Evolutionary conservation across 2,329 filamentous ascomycete species (phyloP).

Genomic region (Tetracladium maxilliforme): DNA sequence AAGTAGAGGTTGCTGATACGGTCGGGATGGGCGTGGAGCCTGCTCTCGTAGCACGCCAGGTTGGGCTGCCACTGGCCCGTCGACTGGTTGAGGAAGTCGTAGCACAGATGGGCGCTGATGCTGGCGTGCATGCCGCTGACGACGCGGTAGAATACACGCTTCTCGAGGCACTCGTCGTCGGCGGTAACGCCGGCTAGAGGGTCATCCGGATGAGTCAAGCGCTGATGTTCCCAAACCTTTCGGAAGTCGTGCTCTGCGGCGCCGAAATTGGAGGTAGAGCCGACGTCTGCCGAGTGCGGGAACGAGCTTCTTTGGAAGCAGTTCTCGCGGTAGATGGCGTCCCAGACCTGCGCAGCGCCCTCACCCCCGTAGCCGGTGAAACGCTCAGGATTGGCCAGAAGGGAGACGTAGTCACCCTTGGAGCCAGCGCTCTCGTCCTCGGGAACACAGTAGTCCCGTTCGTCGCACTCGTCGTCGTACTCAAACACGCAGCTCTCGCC

Average conservation of each 20-base stretch:
- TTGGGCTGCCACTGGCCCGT: slow-evolving; percentile 92
- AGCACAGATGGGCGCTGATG: slow-evolving; percentile 91
- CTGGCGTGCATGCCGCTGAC: slow-evolving; percentile 97
- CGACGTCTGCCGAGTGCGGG: slow-evolving; percentile 40
- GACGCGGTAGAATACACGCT: slow-evolving; percentile 94
- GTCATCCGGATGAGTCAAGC: no score
- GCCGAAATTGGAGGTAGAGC: slow-evolving; percentile 18
- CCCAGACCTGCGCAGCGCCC: slow-evolving; percentile 82
- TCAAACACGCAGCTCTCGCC: slow-evolving; percentile 95
- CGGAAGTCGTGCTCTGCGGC: slow-evolving; percentile 43
- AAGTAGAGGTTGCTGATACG: slow-evolving; percentile 97
- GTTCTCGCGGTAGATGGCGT: slow-evolving; percentile 93
- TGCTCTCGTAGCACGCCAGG: slow-evolving; percentile 69
- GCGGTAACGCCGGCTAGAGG: slow-evolving; percentile 32
- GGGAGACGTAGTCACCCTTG: slow-evolving; percentile 92
- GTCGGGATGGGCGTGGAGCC: slow-evolving; percentile 76
- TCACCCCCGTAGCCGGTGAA: slow-evolving; percentile 89
- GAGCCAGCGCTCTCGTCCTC: slow-evolving; percentile 78
- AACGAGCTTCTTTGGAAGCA: slow-evolving; percentile 68
- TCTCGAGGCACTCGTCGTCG: slow-evolving; percentile 90
- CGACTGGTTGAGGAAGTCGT: slow-evolving; percentile 89
- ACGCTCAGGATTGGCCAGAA: slow-evolving; percentile 84
- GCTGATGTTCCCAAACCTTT: slow-evolving; percentile 43
- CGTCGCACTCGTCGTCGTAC: slow-evolving; percentile 93
- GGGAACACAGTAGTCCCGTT: slow-evolving; percentile 90